Base-by-base conservation (phyloP, 805 yeast genomes). In the Blastobotrys parvus region DNA sequence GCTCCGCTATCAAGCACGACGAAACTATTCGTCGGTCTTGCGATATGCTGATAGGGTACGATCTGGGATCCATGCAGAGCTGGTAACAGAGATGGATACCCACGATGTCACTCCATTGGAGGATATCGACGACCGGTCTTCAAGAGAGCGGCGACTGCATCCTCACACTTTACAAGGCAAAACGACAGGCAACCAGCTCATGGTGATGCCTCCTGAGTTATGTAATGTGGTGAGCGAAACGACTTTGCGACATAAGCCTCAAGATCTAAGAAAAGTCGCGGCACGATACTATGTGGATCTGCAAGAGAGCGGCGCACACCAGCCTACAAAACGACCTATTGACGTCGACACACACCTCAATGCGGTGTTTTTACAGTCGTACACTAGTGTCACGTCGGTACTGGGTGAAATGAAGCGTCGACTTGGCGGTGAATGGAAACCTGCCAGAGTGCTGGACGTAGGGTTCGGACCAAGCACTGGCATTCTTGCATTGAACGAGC, bases 391-490 rank as follows among this genome's bases (percentile, higher is more conserved):
- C 2, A 69, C 69, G 42, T 84, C 80, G 49, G 84, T 80, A 0
- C 62, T 92, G 31, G 57, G 59, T 21, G 97, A 90, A 52, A 63
- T 88, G 29, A 69, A 75, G 50, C 68, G 69, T 35, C 67, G 89
- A 33, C 59, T 71, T 17, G 62, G 57, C 4, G 65, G 64, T 0
- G 38, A 48, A 1, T 84, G 87, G 65, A 60, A 60, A 18, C 97
- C 97, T 0, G 56, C 71, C 22, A 67, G 75, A 3, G 75, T 92
- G 0, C 67, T 92, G 39, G 94, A 86, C 55, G 75, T 86, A 11
- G 90, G 95, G 0, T 79, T 72, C 57, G 97, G 98, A 0, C 97
- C 98, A 1, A 90, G 87, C 1, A 81, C 94, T 0, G 97, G 97
- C 1, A 78, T 92, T 68, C 64, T 89, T 13, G 97, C 94, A 0